Evolutionary conservation across 169 alveolate genomes (phyloP).

Genomic region (Plasmodium billcollinsi): DNA sequence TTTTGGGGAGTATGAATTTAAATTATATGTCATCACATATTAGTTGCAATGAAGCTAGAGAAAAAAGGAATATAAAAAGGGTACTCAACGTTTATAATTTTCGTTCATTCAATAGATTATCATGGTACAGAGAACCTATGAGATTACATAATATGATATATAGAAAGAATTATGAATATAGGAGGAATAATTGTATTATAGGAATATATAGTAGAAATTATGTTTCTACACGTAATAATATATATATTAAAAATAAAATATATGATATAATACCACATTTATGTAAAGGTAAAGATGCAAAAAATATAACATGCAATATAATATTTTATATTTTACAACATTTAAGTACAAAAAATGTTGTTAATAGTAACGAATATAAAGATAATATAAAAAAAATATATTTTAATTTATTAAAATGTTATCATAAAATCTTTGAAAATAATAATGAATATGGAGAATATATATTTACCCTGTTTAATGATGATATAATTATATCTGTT

Average conservation of each 20-base stretch:
- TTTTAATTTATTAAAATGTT: slow-evolving; percentile 19
- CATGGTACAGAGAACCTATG: too few species aligned
- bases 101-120: too few species aligned
- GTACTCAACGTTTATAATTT: too few species aligned
- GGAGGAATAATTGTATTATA: neutral
- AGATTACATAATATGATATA: too few species aligned
- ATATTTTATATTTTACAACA: slow-evolving; percentile 40
- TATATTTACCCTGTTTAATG: slow-evolving; percentile 52
- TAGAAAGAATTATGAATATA: neutral
- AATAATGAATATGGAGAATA: slow-evolving; percentile 21
- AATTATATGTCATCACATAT: too few species aligned
- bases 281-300: slow-evolving; percentile 34
- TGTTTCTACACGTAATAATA: slow-evolving; percentile 13
- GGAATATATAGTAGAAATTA: neutral
- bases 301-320: slow-evolving; percentile 31
- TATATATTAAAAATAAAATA: slow-evolving; percentile 32
- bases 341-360: slow-evolving; percentile 34
- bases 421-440: slow-evolving; percentile 40
- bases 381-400: slow-evolving; percentile 50
- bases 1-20: too few species aligned
- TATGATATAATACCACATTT: slow-evolving; percentile 28
- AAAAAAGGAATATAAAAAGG: too few species aligned
- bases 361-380: slow-evolving; percentile 32
- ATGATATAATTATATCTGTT: slow-evolving; percentile 33
- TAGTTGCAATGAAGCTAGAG: too few species aligned